Evolutionary conservation across 495 filamentous ascomycete species (phyloP), one percentile per base, ranked within the genome.

Genomic region (Thermothielavioides terrestris): DNA sequence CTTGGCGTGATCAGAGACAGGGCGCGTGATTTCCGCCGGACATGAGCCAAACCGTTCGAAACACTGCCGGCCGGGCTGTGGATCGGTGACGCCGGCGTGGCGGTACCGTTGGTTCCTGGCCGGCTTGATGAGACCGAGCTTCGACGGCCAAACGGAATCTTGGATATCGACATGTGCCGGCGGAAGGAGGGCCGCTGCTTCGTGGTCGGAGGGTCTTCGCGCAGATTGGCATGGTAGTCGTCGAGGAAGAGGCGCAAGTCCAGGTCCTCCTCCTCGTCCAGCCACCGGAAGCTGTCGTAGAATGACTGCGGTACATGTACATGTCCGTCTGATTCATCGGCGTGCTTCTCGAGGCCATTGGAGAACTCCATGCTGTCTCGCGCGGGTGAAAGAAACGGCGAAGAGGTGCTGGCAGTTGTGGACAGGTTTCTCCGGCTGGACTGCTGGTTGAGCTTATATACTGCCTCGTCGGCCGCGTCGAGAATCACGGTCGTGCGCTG

Each of bases 261-360:
- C 18, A 91, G 68, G 42, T 86, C 79, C 12, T 83, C 80, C 52
- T 87, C 83, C 52, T 86, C 85, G 22, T 94, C 86, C 45, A 91
- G 68, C 86, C 86, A 89, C 27, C 82, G 78, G 56, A 90, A 86
- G 49, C 74, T 83, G 45, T 88, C 83, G 50, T 79, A 78, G 42
- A 88, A 73, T 14, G 67, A 67, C 38, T 64, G 58, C 4, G 60
- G 51, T 22, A 59, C 51, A 9, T 52, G 54, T n/a, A n/a, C 54
- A 30, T 71, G n/a, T n/a, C n/a, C 68, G 46, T 74, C 69, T 62
- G 68, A 68, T 40, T 68, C 59, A 30, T 55, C 64, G 6, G 59
- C 57, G 43, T 67, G 62, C 17, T 66, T 55, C 60, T 58, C 47
- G 46, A 62, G 46, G 34, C 46, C 35, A 27, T 47, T 50, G 18